A percentile compares a stretch with the other conserved stretches of the same genome.
These are phyloP conservation scores for Termitomyces eurrhizus DNA, from an alignment of 768 basidiomycete species.

Conservation along the genomic window DNA sequence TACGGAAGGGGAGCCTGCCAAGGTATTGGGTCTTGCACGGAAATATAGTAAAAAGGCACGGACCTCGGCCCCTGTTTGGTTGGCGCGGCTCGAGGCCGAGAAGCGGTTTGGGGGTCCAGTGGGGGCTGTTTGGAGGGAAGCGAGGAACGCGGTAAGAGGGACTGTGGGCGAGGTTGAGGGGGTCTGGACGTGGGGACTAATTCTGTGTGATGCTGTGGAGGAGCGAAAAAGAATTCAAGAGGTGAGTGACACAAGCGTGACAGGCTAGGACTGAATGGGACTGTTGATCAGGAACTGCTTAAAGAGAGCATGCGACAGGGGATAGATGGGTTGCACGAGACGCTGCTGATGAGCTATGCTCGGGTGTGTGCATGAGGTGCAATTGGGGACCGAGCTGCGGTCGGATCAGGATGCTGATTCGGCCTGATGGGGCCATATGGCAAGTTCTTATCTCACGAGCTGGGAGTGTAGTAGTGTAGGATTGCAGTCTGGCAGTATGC, in stretches of 20 bases:
- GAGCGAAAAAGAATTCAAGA: constrained; percentile 25
- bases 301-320: constrained; percentile 43
- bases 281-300: constrained; percentile 34
- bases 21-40: constrained; percentile 35
- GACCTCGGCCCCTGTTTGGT: constrained; percentile 44
- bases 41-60: constrained; percentile 41
- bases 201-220: constrained; percentile 16
- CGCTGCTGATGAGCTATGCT: constrained; percentile 43
- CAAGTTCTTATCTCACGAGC: constrained; percentile 36
- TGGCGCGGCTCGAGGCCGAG: constrained; percentile 47
- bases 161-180: constrained; percentile 27
- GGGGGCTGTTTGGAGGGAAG: constrained; percentile 38
- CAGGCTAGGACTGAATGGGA: constrained; percentile 1
- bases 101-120: constrained; percentile 20
- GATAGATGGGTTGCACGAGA: constrained; percentile 39
- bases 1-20: constrained; percentile 21
- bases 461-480: constrained; percentile 7
- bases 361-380: constrained; percentile 24
- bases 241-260: constrained; percentile 23
- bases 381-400: constrained; percentile 18
- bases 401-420: constrained; percentile 27
- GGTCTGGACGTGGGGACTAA: constrained; percentile 57
- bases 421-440: constrained; percentile 32
- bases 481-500: too few species aligned
- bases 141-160: constrained; percentile 32